phyloP scores from a whole-genome alignment of 306 rosid genomes.

The Lathyrus sativus region DNA sequence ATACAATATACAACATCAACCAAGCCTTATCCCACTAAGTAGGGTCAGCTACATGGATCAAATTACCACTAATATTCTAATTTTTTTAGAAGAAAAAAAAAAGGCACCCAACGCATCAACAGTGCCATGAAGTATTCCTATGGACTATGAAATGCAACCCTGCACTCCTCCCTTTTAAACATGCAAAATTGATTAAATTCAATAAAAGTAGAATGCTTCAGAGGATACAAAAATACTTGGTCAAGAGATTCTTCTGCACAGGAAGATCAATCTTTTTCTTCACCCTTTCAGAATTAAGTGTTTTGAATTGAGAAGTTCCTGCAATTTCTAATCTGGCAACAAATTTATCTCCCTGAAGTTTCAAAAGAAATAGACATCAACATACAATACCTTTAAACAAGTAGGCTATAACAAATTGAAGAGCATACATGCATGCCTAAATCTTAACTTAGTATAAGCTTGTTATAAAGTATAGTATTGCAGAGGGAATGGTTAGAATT shows the following conservation, averaged over 20 bases:
- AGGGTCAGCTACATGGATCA: too few species aligned
- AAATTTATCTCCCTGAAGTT: constrained; percentile 54
- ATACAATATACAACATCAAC: background rate
- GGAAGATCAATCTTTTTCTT: constrained; percentile 83
- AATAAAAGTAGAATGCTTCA: constrained; percentile 9
- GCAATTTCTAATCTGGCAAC: constrained; percentile 33
- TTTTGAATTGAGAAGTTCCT: constrained; percentile 48
- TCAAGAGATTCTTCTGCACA: constrained; percentile 84
- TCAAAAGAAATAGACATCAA: constrained; percentile 38
- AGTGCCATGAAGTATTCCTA: constrained; percentile 26
- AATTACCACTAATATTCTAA: too few species aligned
- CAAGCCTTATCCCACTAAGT: too few species aligned
- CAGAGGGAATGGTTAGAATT: background rate
- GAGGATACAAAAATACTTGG: constrained; percentile 94
- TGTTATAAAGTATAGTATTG: background rate
- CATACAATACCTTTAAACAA: constrained; percentile 30
- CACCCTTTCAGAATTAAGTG: constrained; percentile 48
- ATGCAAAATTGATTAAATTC: constrained; percentile 13
- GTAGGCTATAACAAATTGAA: constrained; percentile 12
- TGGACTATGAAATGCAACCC: constrained; percentile 26
- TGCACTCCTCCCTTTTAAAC: constrained; percentile 24
- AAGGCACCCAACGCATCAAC: background rate
- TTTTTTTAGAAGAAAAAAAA: background rate
- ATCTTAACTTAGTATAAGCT: background rate
- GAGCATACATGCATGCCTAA: background rate